Evolutionary conservation across 176 grass and related monocot genomes (phyloP).

Genomic region (Avena eriantha): DNA sequence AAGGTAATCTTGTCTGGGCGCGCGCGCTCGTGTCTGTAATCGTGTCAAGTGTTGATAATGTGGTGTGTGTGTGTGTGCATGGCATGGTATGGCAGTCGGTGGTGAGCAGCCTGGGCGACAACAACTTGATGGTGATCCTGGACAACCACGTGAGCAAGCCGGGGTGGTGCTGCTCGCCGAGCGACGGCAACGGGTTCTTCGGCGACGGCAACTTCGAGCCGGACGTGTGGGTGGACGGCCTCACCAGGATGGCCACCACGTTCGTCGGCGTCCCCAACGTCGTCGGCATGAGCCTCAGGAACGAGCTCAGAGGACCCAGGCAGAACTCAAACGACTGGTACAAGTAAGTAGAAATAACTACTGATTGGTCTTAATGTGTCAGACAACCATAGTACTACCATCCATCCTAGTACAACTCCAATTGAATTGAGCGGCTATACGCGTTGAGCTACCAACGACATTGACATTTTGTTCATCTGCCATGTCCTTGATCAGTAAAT

Average conservation of each 20-base stretch:
- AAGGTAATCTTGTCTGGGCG: constrained; percentile 48
- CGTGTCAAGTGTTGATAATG: constrained; percentile 10
- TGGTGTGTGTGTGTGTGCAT: background rate
- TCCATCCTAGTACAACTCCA: background rate
- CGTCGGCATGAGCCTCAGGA: constrained; percentile 92
- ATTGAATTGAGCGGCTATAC: background rate
- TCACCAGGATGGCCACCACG: constrained; percentile 70
- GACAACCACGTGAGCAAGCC: constrained; percentile 96
- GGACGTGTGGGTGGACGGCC: constrained; percentile 71
- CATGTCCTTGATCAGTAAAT: constrained; percentile 44
- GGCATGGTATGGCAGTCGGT: constrained; percentile 49
- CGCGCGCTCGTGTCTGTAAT: background rate
- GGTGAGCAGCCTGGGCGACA: constrained; percentile 68
- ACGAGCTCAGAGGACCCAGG: constrained; percentile 74
- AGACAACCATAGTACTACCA: background rate
- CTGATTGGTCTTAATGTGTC: constrained; percentile 6
- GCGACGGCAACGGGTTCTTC: constrained; percentile 89
- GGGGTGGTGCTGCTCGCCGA: constrained; percentile 73
- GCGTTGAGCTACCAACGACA: background rate
- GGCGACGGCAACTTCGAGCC: constrained; percentile 79
- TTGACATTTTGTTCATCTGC: constrained; percentile 1
- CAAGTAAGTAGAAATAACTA: constrained; percentile 53
- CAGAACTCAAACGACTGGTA: constrained; percentile 84
- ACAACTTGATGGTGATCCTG: constrained; percentile 82
- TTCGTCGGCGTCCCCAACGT: constrained; percentile 59